phyloP scores from a whole-genome alignment of 2,329 filamentous ascomycete species.

The Fusarium armeniacum region DNA sequence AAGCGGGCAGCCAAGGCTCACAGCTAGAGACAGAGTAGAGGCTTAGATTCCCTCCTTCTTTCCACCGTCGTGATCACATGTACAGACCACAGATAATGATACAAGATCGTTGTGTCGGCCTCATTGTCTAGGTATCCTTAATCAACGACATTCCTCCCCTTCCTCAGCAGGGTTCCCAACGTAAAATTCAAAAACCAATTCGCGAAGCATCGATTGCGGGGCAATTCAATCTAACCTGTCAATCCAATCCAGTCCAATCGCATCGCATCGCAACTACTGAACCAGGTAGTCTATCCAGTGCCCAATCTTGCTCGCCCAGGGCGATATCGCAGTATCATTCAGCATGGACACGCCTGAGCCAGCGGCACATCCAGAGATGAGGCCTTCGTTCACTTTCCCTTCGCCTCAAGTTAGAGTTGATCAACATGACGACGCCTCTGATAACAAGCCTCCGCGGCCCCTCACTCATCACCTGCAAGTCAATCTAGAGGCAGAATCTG shows the following conservation, averaged over 20 bases:
- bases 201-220: slow-evolving; percentile 44
- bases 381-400: slow-evolving; percentile 45
- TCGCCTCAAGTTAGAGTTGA: slow-evolving; percentile 53
- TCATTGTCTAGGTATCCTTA: not conserved
- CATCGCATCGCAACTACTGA: not conserved
- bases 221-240: slow-evolving; percentile 25
- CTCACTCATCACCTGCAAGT: slow-evolving; percentile 61
- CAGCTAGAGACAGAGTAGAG: slow-evolving; percentile 3
- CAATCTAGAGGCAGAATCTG: slow-evolving; percentile 41
- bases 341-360: slow-evolving; percentile 45
- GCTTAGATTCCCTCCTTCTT: slow-evolving; percentile 5
- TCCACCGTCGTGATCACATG: slow-evolving; percentile 19
- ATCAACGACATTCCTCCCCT: not conserved
- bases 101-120: slow-evolving; percentile 1
- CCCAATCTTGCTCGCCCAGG: slow-evolving; percentile 1
- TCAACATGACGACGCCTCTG: slow-evolving; percentile 48
- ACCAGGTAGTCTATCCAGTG: not conserved
- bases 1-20: slow-evolving; percentile 27
- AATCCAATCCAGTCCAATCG: not conserved
- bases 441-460: slow-evolving; percentile 50
- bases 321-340: slow-evolving; percentile 3
- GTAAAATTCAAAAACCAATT: slow-evolving; percentile 2
- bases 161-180: not conserved
- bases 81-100: slow-evolving; percentile 3
- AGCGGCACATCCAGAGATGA: slow-evolving; percentile 37